Evolutionary conservation across 805 yeast species (phyloP), one percentile per base, ranked within the genome.

Genomic region (Saturnispora dispora): DNA sequence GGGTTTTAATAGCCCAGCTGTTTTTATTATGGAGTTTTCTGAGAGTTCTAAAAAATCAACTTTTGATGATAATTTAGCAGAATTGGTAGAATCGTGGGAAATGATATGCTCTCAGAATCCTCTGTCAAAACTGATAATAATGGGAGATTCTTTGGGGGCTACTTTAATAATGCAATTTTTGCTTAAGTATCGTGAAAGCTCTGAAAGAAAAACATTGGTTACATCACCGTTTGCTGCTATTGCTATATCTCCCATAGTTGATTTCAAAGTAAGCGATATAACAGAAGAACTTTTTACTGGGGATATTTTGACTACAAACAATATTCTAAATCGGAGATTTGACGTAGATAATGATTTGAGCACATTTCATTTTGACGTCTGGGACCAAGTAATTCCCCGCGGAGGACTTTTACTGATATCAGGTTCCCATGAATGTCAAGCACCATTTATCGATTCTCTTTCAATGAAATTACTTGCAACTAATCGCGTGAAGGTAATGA

Each of bases 101-200:
- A 17, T 44, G 17, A 13, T 55, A 8, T 17, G 18, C 8, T 35
- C 30, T 13, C 13, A 27, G n/a, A 50, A 58, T 44, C 67, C 67
- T 0, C 46, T 52, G 0, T 60, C 75, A 1, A 63, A 63, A 23
- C 45, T 63, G 2, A 60, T 73, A 3, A 44, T 74, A 4, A 58
- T 66, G 46, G 82, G 81, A 0, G 80, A 77, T 48, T 75, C 80
- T 0, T 60, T 69, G 4, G 82, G 82, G 1, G 80, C 75, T 0
- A 72, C 71, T n/a, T 53, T 74, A 37, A 63, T 65, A 3, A 53
- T 75, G 45, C 58, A 71, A 11, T 57, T 72, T 48, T 50, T 75
- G 47, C 74, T 74, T 23, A 41, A 53, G 4, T 5, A 3, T 2
- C 5, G 15, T 39, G 43, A 18, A 23, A 13, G n/a, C 27, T 23